Evolutionary conservation across 2,329 filamentous ascomycete species (phyloP).

Genomic region (Ophiostoma pallidulum): DNA sequence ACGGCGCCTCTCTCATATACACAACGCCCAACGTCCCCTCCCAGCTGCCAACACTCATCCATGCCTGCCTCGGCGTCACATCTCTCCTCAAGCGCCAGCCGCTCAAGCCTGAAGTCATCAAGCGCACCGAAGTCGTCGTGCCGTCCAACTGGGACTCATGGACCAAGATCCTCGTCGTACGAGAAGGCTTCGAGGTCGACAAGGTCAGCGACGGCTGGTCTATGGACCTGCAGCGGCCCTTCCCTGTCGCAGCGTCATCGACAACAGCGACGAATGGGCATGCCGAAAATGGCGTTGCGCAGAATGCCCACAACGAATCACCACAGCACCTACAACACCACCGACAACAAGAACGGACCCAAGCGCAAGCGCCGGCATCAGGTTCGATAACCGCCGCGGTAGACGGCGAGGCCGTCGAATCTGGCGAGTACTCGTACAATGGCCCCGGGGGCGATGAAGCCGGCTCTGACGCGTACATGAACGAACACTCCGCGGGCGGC

Average conservation of each 20-base stretch:
- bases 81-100: constrained; percentile 70
- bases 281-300: constrained; percentile 12
- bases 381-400: background rate
- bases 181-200: constrained; percentile 89
- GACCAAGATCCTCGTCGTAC: constrained; percentile 89
- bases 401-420: background rate
- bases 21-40: constrained; percentile 68
- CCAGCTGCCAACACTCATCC: constrained; percentile 68
- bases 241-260: constrained; percentile 24
- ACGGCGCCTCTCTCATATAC: constrained; percentile 78
- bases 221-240: constrained; percentile 60
- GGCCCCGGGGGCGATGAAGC: background rate
- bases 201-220: constrained; percentile 77
- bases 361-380: too few species aligned
- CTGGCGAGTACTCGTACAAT: constrained; percentile 5
- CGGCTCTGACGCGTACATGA: too few species aligned
- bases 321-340: constrained; percentile 8
- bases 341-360: too few species aligned
- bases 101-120: constrained; percentile 83
- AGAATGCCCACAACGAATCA: constrained; percentile 12
- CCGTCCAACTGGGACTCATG: constrained; percentile 98
- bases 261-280: constrained; percentile 6
- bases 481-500: too few species aligned
- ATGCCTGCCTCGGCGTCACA: constrained; percentile 78
- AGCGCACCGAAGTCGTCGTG: constrained; percentile 87